Base-by-base conservation (phyloP, 2,329 filamentous ascomycete species). In the Aspergillus fumigatiaffinis region DNA sequence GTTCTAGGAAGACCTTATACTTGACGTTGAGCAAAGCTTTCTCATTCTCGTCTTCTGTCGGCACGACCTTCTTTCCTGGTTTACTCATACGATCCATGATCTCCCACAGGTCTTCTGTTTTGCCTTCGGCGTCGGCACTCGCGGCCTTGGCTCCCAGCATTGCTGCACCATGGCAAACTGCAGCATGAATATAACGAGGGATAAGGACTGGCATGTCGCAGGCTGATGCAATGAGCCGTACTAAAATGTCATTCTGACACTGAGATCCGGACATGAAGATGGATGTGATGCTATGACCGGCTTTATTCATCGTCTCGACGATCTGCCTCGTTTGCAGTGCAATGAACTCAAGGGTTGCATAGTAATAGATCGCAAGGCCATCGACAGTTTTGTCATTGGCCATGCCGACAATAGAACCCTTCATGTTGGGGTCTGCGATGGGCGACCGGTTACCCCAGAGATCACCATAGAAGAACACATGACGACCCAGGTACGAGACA, bases 211-310 rank as follows among this genome's bases (percentile, higher is more conserved):
- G 93, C 87, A 96, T 92, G 65, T 87, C 82, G 76, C 93, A 97
- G 0, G 89, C 89, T 0, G 92, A 94, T 14, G 94, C 92, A 66
- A 99, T 89, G 17, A 99, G 85, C 57, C 87, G 84, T 88, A 99
- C 96, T 55, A 99, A 82, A 59, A 97, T 86, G 35, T 88, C 86
- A 75, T 99, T 99, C 77, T 97, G 92, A 80, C 94, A 99, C 75
- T 97, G 94, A 10, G 91, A 95, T 60, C 94, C 94, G 4, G 91
- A 96, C 94, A 99, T 97, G 84, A 97, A 99, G 76, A 99, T 96
- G 62, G 89, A 93, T 51, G 83, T 87, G 73, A 99, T 92, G 65
- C 84, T 80, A 77, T 99, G 94, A 9, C 94, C 94, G 1, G 91
- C 82, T 50, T 84, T 80, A 80, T 97, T 99, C 92, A 99, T 97